Base-by-base conservation (phyloP, 352 stramenopile genomes). In the Elongisporangium anandrum region DNA sequence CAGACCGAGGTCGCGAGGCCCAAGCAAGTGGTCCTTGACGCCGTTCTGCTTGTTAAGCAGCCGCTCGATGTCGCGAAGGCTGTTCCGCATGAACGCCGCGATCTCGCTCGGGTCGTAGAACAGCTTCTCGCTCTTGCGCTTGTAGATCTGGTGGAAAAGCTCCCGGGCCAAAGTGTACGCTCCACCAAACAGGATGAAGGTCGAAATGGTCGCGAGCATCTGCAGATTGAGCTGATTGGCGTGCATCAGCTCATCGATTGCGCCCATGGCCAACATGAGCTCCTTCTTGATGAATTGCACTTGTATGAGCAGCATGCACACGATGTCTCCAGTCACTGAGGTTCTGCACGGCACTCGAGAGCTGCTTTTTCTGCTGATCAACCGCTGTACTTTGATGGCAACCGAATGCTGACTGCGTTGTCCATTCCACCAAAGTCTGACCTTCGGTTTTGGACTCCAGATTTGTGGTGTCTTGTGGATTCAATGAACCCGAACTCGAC, bases 281-380 rank as follows among this genome's bases (percentile, higher is more conserved):
- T 94, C 85, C 56, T 94, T 94, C 66, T 94, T 94, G 75, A 94
- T 94, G 57, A 94, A 94, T 64, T 94, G 85, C 38, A 94, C 81
- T 47, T 94, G 85, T 54, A 94, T 94, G 38, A 94, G 70, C 56
- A 94, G 73, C 85, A 94, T 94, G 34, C 85, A 82, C 57, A 94
- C 83, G 48, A 94, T 92, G 52, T 94, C 85, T 17, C 85, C 85
- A 21, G 82, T 89, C 71, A 94, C n/a, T 87, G 45, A 94, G 60
- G 65, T 92, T 94, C 13, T 72, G 77, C 55, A 94, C 73, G 13
- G 85, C 80, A 38, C 69, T 77, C 24, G 59, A 68, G 22, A 94
- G 62, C 39, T 80, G 70, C 56, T 89, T 87, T 50, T 89, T 77
- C 54, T 86, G 87, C 66, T 87, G 77, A n/a, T n/a, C n/a, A n/a